phyloP scores from a whole-genome alignment of 768 basidiomycete species.

The Boletus reticulatus region DNA sequence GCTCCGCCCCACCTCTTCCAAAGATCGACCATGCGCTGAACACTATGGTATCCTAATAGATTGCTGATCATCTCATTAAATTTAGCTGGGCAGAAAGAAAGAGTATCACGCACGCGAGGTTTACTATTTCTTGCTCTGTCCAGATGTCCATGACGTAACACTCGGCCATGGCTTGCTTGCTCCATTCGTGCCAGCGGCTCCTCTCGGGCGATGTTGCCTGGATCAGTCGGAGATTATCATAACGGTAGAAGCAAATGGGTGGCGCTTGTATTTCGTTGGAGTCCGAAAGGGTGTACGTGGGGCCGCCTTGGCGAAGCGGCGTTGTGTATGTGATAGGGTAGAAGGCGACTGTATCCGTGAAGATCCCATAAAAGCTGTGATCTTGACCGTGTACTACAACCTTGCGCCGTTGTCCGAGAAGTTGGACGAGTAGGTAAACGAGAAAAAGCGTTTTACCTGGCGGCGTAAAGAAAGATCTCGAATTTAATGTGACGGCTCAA shows the following conservation, averaged over 20 bases:
- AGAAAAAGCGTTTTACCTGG: neutral
- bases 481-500: neutral
- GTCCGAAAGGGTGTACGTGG: neutral
- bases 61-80: neutral
- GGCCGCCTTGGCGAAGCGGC: neutral
- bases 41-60: neutral
- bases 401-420: neutral
- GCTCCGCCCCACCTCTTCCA: neutral
- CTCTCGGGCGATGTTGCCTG: neutral
- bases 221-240: neutral
- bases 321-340: accelerated
- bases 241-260: neutral
- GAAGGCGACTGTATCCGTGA: neutral
- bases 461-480: neutral
- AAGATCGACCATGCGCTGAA: neutral
- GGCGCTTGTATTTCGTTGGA: neutral
- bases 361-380: neutral
- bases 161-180: neutral
- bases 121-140: neutral
- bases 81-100: neutral
- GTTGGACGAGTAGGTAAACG: neutral
- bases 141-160: slow-evolving; percentile 3
- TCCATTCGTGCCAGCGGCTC: slow-evolving; percentile 1
- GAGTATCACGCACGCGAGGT: neutral
- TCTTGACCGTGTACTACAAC: neutral